Percentiles rank a stretch among this genome's conserved stretches.
phyloP scores from a whole-genome alignment of 2,329 filamentous ascomycete species.

The Talaromyces islandicus region DNA sequence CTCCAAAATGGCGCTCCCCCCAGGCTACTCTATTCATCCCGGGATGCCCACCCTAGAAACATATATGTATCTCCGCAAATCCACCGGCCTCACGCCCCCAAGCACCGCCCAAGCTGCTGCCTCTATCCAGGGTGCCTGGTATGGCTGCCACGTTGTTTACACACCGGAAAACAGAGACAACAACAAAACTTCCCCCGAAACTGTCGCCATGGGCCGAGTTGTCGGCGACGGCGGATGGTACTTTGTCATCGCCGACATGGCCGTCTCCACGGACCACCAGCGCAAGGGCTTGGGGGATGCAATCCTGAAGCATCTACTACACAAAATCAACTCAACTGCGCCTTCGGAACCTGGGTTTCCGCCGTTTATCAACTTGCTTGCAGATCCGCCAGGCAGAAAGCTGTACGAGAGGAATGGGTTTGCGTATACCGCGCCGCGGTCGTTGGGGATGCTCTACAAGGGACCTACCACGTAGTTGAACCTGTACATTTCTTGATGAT shows the following conservation, averaged over 20 bases:
- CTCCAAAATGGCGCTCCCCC: conserved; percentile 17
- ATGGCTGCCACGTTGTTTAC: conserved; percentile 36
- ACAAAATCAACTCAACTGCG: conserved; percentile 35
- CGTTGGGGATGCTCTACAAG: conserved; percentile 34
- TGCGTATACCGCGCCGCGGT: conserved; percentile 29
- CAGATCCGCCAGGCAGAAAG: conserved; percentile 40
- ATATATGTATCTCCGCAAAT: conserved; percentile 34
- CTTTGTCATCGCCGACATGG: conserved; percentile 47
- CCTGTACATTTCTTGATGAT: not conserved
- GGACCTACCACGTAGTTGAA: too few species aligned
- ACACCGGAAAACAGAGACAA: not conserved
- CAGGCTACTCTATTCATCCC: conserved; percentile 30
- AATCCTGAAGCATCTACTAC: conserved; percentile 40
- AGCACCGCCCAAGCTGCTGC: conserved; percentile 32
- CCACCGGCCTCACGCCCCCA: conserved; percentile 32
- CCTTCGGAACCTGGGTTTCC: conserved; percentile 21
- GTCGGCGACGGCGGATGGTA: conserved; percentile 49
- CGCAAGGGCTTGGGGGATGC: conserved; percentile 42
- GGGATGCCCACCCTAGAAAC: conserved; percentile 30
- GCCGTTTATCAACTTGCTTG: conserved; percentile 42
- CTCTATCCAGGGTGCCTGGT: conserved; percentile 36
- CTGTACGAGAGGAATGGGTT: conserved; percentile 46
- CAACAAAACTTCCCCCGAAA: not conserved
- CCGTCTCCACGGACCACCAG: conserved; percentile 45
- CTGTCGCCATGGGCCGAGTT: conserved; percentile 47